A percentile compares a stretch with the other conserved stretches of the same genome.
These are phyloP conservation scores for Ogataea saltuana DNA, from an alignment of 805 yeast species.

Conservation along the genomic window DNA sequence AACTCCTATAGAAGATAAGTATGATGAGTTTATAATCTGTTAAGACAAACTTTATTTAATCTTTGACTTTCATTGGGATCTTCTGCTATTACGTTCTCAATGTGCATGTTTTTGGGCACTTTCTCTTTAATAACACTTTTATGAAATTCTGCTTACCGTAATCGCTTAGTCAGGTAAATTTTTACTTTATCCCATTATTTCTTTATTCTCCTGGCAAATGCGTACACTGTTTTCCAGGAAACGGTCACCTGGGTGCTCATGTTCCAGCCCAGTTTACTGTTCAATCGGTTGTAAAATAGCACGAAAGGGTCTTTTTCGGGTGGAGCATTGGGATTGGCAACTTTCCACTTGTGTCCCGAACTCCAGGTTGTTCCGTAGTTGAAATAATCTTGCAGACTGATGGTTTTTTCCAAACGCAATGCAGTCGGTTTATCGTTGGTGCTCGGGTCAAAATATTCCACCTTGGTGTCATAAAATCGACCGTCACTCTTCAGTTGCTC, in stretches of 20 bases:
- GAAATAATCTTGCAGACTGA: slow-evolving; percentile 47
- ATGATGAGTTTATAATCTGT: slow-evolving; percentile 13
- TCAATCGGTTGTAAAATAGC: slow-evolving; percentile 37
- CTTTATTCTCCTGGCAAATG: slow-evolving; percentile 41
- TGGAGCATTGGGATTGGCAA: slow-evolving; percentile 32
- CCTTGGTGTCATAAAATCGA: slow-evolving; percentile 31
- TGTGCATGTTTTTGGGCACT: neutral
- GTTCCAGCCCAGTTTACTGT: slow-evolving; percentile 47
- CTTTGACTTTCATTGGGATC: slow-evolving; percentile 3
- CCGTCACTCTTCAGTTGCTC: slow-evolving; percentile 40
- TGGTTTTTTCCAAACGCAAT: slow-evolving; percentile 37
- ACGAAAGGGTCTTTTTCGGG: slow-evolving; percentile 38
- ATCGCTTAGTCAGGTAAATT: neutral
- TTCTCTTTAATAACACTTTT: slow-evolving; percentile 6
- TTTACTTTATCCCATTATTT: neutral
- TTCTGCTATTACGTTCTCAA: no score
- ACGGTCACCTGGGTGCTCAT: slow-evolving; percentile 40
- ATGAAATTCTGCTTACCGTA: neutral
- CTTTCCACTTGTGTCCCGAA: slow-evolving; percentile 59
- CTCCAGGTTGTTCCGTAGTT: slow-evolving; percentile 71
- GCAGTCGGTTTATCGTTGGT: slow-evolving; percentile 22
- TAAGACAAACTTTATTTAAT: slow-evolving; percentile 14
- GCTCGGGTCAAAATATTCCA: slow-evolving; percentile 33
- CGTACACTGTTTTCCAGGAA: slow-evolving; percentile 53
- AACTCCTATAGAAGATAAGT: slow-evolving; percentile 9